phyloP scores from a whole-genome alignment of 306 rosid species.

The Argentina anserina region DNA sequence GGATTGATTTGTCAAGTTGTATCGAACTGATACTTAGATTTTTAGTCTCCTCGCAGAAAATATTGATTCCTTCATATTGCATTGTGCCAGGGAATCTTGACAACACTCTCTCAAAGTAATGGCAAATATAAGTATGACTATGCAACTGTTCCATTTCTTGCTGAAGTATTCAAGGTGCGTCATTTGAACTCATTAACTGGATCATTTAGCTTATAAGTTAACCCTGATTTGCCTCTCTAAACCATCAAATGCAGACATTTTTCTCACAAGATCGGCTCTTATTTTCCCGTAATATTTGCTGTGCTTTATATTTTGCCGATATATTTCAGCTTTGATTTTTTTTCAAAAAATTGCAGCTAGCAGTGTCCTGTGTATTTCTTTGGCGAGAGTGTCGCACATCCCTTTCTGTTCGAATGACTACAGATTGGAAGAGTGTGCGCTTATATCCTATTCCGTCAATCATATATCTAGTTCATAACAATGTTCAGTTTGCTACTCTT shows the following conservation, averaged over 20 bases:
- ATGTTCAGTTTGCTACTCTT: constrained; percentile 89
- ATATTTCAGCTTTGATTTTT: constrained; percentile 1
- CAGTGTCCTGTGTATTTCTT: constrained; percentile 68
- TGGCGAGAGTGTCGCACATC: constrained; percentile 68
- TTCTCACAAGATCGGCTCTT: neutral
- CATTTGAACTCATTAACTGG: neutral
- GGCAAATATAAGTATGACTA: constrained; percentile 73
- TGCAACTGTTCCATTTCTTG: constrained; percentile 94
- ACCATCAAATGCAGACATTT: neutral
- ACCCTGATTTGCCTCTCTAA: neutral
- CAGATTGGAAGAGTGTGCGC: constrained; percentile 69
- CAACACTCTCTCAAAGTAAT: constrained; percentile 80
- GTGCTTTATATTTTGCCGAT: constrained; percentile 5
- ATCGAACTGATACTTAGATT: neutral
- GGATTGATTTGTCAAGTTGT: neutral
- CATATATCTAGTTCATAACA: constrained; percentile 76
- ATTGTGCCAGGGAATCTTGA: constrained; percentile 66
- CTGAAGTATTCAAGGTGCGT: constrained; percentile 76
- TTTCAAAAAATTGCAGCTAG: constrained; percentile 55
- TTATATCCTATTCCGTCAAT: constrained; percentile 79
- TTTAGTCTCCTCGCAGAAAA: neutral
- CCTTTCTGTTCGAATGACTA: constrained; percentile 72
- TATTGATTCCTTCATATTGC: neutral
- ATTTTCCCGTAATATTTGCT: neutral
- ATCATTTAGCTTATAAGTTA: neutral